A percentile compares a stretch with the other conserved stretches of the same genome.
Evolutionary conservation across 2,329 filamentous ascomycete genomes (phyloP).

Genomic region (Colletotrichum sp.): DNA sequence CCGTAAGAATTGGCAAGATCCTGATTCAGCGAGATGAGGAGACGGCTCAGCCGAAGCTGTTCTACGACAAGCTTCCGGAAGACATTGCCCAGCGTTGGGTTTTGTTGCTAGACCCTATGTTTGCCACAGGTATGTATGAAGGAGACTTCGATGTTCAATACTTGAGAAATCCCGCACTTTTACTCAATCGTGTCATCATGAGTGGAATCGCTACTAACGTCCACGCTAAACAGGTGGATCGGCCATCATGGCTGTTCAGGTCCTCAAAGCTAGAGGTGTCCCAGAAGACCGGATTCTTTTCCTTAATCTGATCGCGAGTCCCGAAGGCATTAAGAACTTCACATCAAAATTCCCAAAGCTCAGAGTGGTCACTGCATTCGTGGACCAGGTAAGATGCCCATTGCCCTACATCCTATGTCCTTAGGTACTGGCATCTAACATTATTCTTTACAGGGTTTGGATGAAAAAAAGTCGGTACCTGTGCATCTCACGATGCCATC

Average conservation of each 20-base stretch:
- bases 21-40: slow-evolving; percentile 97
- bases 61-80: slow-evolving; percentile 96
- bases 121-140: slow-evolving; percentile 80
- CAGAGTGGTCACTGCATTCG: slow-evolving; percentile 92
- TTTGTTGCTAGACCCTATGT: slow-evolving; percentile 95
- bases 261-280: slow-evolving; percentile 87
- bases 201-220: background rate
- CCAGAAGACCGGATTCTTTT: slow-evolving; percentile 96
- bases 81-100: slow-evolving; percentile 96
- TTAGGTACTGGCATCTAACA: background rate
- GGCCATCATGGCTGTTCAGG: slow-evolving; percentile 95
- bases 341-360: slow-evolving; percentile 87
- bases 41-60: slow-evolving; percentile 88
- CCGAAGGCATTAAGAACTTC: slow-evolving; percentile 89
- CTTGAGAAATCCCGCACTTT: background rate
- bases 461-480: slow-evolving; percentile 88
- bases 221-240: slow-evolving; percentile 72
- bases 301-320: slow-evolving; percentile 96
- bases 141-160: background rate
- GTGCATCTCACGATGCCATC: slow-evolving; percentile 11
- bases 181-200: background rate
- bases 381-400: slow-evolving; percentile 71
- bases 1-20: slow-evolving; percentile 98
- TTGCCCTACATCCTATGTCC: background rate
- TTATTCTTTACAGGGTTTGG: slow-evolving; percentile 67